These are phyloP conservation scores for Plasmodium berghei DNA, from an alignment of 169 alveolate species.

Conservation along the genomic window DNA sequence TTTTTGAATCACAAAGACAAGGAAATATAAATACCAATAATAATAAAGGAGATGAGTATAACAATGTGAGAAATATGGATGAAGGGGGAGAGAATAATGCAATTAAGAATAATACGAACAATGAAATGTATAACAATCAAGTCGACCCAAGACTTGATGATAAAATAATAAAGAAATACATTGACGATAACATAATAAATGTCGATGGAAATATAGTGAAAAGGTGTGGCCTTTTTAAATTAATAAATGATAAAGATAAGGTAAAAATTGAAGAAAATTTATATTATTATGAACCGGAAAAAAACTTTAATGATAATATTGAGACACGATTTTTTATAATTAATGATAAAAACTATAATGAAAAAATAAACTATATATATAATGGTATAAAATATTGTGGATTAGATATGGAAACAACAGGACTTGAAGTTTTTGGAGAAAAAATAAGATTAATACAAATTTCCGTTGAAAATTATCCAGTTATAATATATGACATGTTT, in stretches of 20 bases:
- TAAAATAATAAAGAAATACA: conserved; percentile 44
- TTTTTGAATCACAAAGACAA: neutral
- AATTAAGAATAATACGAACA: neutral
- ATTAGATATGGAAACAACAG: conserved; percentile 90
- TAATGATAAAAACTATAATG: conserved; percentile 64
- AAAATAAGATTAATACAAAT: conserved; percentile 81
- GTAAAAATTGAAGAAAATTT: neutral
- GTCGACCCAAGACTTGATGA: conserved; percentile 10
- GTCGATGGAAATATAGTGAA: conserved; percentile 54
- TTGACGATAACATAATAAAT: conserved; percentile 62
- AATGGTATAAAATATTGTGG: conserved; percentile 79
- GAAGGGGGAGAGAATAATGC: neutral
- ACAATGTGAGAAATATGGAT: neutral
- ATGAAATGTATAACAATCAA: conserved; percentile 6
- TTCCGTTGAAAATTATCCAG: conserved; percentile 84
- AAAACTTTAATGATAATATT: conserved; percentile 66
- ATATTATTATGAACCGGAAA: conserved; percentile 44
- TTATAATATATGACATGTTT: conserved; percentile 82
- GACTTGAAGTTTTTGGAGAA: conserved; percentile 84
- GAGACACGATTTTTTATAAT: conserved; percentile 76
- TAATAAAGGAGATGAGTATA: neutral
- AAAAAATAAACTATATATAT: conserved; percentile 74
- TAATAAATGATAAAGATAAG: conserved; percentile 30
- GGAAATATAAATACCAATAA: neutral
- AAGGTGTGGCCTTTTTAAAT: conserved; percentile 9